These are phyloP conservation scores for Pyrus hybrid DNA, from an alignment of 331 rosid genomes.

Conservation along the genomic window DNA sequence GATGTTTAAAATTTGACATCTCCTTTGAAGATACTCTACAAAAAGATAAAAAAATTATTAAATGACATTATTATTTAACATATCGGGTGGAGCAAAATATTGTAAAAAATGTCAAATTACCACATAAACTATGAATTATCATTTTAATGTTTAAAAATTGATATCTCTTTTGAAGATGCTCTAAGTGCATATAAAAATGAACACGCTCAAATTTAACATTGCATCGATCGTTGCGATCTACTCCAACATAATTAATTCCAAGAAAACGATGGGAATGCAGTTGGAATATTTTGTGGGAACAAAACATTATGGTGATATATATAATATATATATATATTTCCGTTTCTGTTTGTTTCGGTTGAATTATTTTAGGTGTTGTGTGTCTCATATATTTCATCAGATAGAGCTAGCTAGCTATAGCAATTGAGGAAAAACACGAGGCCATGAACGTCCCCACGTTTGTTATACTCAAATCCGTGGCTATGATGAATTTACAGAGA, in stretches of 20 bases:
- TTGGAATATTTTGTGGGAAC: constrained; percentile 4
- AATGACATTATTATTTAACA: too few species aligned
- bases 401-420: neutral
- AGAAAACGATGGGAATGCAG: neutral
- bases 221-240: neutral
- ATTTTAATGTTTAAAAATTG: too few species aligned
- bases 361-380: neutral
- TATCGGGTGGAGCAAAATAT: too few species aligned
- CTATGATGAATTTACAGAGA: constrained; percentile 15
- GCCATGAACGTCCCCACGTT: neutral
- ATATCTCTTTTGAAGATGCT: too few species aligned
- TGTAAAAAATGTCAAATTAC: too few species aligned
- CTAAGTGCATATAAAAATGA: too few species aligned
- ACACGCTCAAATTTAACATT: too few species aligned
- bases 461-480: constrained; percentile 4
- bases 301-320: neutral
- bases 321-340: neutral
- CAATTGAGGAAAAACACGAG: neutral
- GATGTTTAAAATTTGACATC: too few species aligned
- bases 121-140: too few species aligned
- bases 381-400: neutral
- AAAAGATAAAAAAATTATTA: too few species aligned
- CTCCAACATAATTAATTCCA: neutral
- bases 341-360: neutral
- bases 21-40: too few species aligned